These are phyloP conservation scores for Colletotrichum nymphaeae DNA, from an alignment of 2,329 filamentous ascomycete species.

Conservation along the genomic window DNA sequence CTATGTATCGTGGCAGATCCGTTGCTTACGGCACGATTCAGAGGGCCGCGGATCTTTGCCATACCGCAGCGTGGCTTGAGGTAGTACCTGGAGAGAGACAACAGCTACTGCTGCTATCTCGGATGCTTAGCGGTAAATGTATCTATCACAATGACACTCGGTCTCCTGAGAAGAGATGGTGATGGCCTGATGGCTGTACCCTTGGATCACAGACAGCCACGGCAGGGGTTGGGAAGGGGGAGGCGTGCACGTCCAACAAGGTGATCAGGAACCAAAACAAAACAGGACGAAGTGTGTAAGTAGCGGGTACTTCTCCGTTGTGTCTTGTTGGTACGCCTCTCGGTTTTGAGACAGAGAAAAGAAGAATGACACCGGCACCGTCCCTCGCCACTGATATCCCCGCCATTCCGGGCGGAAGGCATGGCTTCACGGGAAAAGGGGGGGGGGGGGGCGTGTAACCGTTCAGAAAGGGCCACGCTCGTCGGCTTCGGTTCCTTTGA, in stretches of 20 bases:
- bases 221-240: background rate
- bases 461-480: background rate
- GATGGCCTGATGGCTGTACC: background rate
- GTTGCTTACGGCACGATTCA: background rate
- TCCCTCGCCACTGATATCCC: background rate
- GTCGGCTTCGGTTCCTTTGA: background rate
- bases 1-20: background rate
- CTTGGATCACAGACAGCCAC: background rate
- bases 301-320: background rate
- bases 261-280: background rate
- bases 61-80: background rate
- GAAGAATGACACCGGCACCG: background rate
- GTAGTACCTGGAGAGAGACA: background rate
- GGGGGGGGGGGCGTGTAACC: background rate
- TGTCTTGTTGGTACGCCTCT: background rate
- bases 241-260: background rate
- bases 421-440: background rate
- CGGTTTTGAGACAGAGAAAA: background rate
- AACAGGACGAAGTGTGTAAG: background rate
- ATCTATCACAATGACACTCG: background rate
- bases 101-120: background rate
- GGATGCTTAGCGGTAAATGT: background rate
- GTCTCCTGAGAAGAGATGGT: background rate
- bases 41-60: constrained; percentile 4
- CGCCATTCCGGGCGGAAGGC: background rate